These are phyloP conservation scores for Picochlorum sp. DNA, from an alignment of 139 green algal species.

Conservation along the genomic window DNA sequence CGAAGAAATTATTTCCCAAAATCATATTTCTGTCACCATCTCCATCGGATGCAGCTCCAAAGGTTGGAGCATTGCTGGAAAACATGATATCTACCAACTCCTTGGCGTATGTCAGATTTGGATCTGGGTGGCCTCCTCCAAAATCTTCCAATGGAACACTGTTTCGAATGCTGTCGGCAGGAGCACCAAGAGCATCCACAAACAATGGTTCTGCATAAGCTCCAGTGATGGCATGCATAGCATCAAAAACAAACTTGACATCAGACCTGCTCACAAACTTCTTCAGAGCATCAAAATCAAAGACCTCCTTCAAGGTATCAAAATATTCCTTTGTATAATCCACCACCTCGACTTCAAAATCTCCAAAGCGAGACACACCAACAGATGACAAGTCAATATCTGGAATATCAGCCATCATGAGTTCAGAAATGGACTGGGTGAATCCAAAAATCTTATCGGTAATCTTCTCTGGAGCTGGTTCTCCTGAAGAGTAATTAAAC, in stretches of 20 bases:
- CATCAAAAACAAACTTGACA: constrained; percentile 91
- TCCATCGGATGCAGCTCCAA: constrained; percentile 82
- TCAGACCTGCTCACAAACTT: constrained; percentile 74
- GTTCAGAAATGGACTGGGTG: constrained; percentile 70
- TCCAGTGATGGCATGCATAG: constrained; percentile 93
- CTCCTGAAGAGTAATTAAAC: constrained; percentile 94
- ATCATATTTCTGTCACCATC: constrained; percentile 99
- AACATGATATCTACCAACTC: constrained; percentile 86
- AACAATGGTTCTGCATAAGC: constrained; percentile 93
- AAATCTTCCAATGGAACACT: constrained; percentile 79
- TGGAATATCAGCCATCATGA: constrained; percentile 85
- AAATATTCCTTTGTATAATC: constrained; percentile 91
- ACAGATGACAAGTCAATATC: constrained; percentile 87
- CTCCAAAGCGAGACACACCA: constrained; percentile 65
- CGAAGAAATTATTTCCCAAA: constrained; percentile 94
- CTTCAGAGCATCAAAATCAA: constrained; percentile 89
- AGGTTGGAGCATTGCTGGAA: constrained; percentile 53
- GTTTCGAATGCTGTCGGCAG: constrained; percentile 38
- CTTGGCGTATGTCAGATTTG: constrained; percentile 98
- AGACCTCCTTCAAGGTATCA: constrained; percentile 77
- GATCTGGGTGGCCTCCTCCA: constrained; percentile 93
- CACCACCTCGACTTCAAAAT: constrained; percentile 96
- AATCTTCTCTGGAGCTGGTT: constrained; percentile 96
- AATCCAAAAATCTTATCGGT: constrained; percentile 95
- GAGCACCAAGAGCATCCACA: constrained; percentile 69